Percentiles rank a stretch among this genome's conserved stretches.
Evolutionary conservation across 192 early-diverging fungal genomes (phyloP).

Genomic region (Phycomyces nitens): DNA sequence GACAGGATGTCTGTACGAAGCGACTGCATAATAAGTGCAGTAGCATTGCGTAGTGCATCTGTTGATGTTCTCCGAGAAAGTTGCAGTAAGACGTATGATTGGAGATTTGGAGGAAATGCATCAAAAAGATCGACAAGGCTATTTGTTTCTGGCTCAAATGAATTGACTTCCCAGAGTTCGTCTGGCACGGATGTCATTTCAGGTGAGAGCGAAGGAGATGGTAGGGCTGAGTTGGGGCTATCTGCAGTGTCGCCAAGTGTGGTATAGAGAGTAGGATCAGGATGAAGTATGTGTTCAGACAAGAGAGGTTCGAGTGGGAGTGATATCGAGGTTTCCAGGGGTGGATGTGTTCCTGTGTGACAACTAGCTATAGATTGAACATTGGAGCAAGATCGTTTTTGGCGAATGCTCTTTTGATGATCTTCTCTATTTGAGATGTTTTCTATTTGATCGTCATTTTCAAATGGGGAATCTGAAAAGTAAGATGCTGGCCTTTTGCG

Average conservation of each 20-base stretch:
- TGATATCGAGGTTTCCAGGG: neutral
- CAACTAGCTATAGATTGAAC: too few relatives aligned
- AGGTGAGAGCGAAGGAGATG: constrained; percentile 37
- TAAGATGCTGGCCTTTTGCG: neutral
- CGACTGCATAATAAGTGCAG: constrained; percentile 75
- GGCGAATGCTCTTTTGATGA: neutral
- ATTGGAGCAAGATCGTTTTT: too few relatives aligned
- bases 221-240: constrained; percentile 39
- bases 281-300: constrained; percentile 1
- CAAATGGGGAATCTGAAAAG: neutral
- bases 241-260: constrained; percentile 5
- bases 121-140: constrained; percentile 63
- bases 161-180: constrained; percentile 13
- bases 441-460: neutral
- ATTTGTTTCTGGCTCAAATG: neutral
- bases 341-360: too few relatives aligned
- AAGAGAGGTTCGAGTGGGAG: too few relatives aligned
- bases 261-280: constrained; percentile 11
- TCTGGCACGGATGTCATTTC: constrained; percentile 36
- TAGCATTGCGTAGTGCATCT: constrained; percentile 79
- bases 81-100: constrained; percentile 89
- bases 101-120: constrained; percentile 69
- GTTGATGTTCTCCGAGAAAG: constrained; percentile 74
- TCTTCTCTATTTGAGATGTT: neutral
- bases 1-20: constrained; percentile 88